A percentile compares a stretch with the other conserved stretches of the same genome.
phyloP scores from a whole-genome alignment of 1,284 basidiomycete genomes.

The Tremellales sp. region DNA sequence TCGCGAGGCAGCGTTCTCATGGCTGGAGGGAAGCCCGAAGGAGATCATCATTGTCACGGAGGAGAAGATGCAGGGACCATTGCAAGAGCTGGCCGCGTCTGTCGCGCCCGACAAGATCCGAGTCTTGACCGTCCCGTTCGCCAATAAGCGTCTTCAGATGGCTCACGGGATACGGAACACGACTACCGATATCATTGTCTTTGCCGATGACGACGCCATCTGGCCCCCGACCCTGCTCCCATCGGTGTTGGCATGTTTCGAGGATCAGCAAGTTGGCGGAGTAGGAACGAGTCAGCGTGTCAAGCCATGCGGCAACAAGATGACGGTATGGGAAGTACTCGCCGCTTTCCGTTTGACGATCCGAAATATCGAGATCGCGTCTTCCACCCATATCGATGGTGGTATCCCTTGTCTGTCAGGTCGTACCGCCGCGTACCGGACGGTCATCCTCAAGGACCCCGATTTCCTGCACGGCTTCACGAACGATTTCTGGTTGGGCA shows the following conservation, averaged over 20 bases:
- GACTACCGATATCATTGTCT: slow-evolving; percentile 89
- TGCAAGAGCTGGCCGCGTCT: slow-evolving; percentile 77
- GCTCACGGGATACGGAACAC: slow-evolving; percentile 81
- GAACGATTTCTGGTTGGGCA: slow-evolving; percentile 85
- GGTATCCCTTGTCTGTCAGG: slow-evolving; percentile 87
- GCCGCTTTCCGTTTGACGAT: slow-evolving; percentile 87
- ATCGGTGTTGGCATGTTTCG: slow-evolving; percentile 81
- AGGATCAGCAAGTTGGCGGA: slow-evolving; percentile 86
- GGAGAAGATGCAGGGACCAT: slow-evolving; percentile 77
- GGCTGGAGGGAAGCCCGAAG: slow-evolving; percentile 84
- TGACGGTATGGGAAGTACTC: slow-evolving; percentile 91
- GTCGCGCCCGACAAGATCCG: slow-evolving; percentile 79
- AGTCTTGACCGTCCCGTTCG: slow-evolving; percentile 83
- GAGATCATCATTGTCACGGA: slow-evolving; percentile 92
- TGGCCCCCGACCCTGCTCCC: slow-evolving; percentile 85
- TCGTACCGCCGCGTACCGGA: slow-evolving; percentile 85
- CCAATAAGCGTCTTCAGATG: slow-evolving; percentile 92
- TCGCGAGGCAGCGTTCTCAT: slow-evolving; percentile 81
- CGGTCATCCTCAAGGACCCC: slow-evolving; percentile 87
- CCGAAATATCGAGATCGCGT: slow-evolving; percentile 84
- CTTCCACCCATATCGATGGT: slow-evolving; percentile 84
- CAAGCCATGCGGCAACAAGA: slow-evolving; percentile 65
- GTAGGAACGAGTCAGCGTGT: slow-evolving; percentile 87
- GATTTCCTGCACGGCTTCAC: slow-evolving; percentile 88
- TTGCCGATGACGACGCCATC: slow-evolving; percentile 90